Evolutionary conservation across 208 protist species (phyloP).

Genomic region (Porcisia hertigi): DNA sequence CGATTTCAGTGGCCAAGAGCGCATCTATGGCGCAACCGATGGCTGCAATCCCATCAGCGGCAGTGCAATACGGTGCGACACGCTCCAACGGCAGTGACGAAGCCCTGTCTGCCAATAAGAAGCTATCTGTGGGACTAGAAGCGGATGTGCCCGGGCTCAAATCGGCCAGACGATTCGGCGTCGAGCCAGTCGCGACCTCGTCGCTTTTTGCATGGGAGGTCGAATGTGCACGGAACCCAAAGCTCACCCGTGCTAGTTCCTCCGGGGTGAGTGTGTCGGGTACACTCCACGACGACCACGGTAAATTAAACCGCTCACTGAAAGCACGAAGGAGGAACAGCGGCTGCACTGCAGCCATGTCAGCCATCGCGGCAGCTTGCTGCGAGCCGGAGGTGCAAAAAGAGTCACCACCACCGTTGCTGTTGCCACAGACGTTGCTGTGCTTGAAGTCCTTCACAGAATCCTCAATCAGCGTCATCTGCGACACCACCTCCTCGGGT

Average conservation of each 20-base stretch:
- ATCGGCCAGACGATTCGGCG: too few relatives aligned
- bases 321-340: conserved; percentile 41
- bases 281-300: conserved; percentile 55
- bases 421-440: not conserved
- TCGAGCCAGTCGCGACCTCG: not conserved
- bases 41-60: conserved; percentile 25
- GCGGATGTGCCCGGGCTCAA: not conserved
- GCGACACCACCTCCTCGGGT: conserved; percentile 19
- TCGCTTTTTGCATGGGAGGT: not conserved
- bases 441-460: not conserved
- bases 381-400: not conserved
- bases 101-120: not conserved
- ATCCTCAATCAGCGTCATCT: not conserved
- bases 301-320: conserved; percentile 48
- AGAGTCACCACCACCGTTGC: not conserved
- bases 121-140: not conserved
- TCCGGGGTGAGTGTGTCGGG: conserved; percentile 35
- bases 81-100: conserved; percentile 3
- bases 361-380: not conserved
- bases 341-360: conserved; percentile 2
- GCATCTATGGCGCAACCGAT: conserved; percentile 20
- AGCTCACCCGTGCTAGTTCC: conserved; percentile 23
- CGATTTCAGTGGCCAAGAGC: conserved; percentile 17
- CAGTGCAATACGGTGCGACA: conserved; percentile 7
- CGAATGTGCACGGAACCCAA: conserved; percentile 16